Conservation (phyloP, 208 protist species). For the Sergeia podlipaevii region DNA sequence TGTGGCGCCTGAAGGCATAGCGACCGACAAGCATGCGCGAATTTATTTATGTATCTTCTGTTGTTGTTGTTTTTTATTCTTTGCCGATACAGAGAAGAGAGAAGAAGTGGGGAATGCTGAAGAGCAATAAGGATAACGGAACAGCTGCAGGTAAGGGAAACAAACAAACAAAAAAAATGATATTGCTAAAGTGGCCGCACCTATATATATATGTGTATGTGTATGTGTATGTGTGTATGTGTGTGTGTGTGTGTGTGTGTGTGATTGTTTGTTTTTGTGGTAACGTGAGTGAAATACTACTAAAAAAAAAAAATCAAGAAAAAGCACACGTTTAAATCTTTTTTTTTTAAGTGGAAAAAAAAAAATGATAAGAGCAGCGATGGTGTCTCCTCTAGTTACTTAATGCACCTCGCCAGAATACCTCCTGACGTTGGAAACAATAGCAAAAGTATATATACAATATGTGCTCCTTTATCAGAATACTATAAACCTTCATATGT, state of each 20-base stretch:
- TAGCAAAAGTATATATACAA: no score
- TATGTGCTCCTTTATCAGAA: no score
- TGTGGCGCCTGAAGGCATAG: conserved; percentile 52
- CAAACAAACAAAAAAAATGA: no score
- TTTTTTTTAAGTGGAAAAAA: background rate
- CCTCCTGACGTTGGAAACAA: no score
- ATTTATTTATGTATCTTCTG: background rate
- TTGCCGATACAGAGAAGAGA: background rate
- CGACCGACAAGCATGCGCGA: conserved; percentile 56
- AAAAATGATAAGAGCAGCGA: background rate
- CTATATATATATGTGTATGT: background rate
- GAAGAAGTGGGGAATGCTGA: no score
- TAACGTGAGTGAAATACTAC: background rate
- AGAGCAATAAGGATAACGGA: no score
- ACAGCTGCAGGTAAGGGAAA: no score
- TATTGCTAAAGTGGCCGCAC: no score
- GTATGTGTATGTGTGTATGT: background rate
- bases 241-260: background rate
- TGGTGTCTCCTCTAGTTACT: no score
- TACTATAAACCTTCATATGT: no score
- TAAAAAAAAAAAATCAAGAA: background rate
- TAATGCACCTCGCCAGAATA: no score
- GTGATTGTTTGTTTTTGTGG: conserved; percentile 12
- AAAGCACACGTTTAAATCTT: conserved; percentile 10
- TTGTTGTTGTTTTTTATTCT: conserved; percentile 6